Evolutionary conservation across 73 alveolate species (phyloP).

Genomic region (Effrenium voratum): DNA sequence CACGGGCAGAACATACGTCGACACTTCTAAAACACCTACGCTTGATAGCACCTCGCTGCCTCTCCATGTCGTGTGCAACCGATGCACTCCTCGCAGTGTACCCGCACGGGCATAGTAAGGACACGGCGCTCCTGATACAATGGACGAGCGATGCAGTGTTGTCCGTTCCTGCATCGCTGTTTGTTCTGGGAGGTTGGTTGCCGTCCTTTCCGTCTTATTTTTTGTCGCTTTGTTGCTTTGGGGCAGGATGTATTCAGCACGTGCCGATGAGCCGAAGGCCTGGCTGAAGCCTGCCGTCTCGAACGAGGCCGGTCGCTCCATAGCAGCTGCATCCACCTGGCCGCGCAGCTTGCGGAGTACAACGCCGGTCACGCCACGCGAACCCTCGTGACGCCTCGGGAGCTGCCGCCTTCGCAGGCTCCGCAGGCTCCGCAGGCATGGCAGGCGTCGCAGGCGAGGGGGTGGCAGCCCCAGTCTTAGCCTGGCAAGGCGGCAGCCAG

Average conservation of each 20-base stretch:
- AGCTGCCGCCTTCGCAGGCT: background rate
- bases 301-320: background rate
- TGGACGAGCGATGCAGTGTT: too few species aligned
- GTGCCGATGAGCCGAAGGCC: background rate
- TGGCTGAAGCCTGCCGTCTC: background rate
- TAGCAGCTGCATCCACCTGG: background rate
- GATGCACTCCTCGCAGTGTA: constrained; percentile 61
- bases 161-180: background rate
- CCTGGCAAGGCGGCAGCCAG: too few species aligned
- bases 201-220: background rate
- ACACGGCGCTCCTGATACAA: constrained; percentile 21
- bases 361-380: background rate
- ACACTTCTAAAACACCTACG: background rate
- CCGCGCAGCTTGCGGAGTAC: background rate
- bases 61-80: background rate
- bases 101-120: constrained; percentile 56
- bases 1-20: background rate
- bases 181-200: too few species aligned
- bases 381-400: background rate
- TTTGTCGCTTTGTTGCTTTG: background rate
- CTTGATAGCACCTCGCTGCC: background rate
- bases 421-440: background rate
- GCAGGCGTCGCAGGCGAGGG: background rate
- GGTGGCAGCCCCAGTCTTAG: background rate
- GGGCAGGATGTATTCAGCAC: background rate